Evolutionary conservation across 2,329 filamentous ascomycete species (phyloP), one percentile per base, ranked within the genome.

Genomic region (Pseudogymnoascus sp.): DNA sequence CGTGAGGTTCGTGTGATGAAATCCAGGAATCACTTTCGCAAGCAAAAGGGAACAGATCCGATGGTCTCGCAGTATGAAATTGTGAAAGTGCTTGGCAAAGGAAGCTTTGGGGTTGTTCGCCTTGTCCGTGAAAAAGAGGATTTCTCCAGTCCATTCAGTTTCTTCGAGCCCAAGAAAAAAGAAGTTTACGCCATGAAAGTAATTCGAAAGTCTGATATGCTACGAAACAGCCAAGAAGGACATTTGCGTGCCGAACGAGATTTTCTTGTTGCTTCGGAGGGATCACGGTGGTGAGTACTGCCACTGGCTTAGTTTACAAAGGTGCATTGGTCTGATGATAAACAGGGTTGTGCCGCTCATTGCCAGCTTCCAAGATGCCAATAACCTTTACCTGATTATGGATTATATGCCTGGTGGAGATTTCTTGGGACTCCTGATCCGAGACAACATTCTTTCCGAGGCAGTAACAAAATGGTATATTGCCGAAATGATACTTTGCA

Each of bases 351-450:
- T 97, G 1, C 90, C 92, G 0, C 78, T 99, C 36, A 82, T 96
- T 59, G 82, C 90, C 59, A 94, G 91, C 70, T 97, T 97, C 67
- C 91, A 97, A 73, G 94, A 97, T 72, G 78, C 83, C 36, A 82
- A 83, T 42, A 90, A 90, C 68, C 80, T 99, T 5, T 97, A 97
- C 69, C 83, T 99, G 5, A 89, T 97, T 60, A 97, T 97, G 92
- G 92, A 97, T 64, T 99, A 96, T 72, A 97, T 97, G 91, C 88
- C 95, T 1, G 94, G 93, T 0, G 93, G 94, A 0, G 93, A 99
- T 72, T 97, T 99, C 67, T 80, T 99, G 0, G 90, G 90, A 1
- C 75, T 97, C 0, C 77, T 99, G 13, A 88, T 97, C 61, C 86
- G 92, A 13, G 89, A 95, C 70, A 92, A 94, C 64, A 84, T 90